Conservation (phyloP, 1,284 basidiomycete genomes). For the Porodaedalea pini region DNA sequence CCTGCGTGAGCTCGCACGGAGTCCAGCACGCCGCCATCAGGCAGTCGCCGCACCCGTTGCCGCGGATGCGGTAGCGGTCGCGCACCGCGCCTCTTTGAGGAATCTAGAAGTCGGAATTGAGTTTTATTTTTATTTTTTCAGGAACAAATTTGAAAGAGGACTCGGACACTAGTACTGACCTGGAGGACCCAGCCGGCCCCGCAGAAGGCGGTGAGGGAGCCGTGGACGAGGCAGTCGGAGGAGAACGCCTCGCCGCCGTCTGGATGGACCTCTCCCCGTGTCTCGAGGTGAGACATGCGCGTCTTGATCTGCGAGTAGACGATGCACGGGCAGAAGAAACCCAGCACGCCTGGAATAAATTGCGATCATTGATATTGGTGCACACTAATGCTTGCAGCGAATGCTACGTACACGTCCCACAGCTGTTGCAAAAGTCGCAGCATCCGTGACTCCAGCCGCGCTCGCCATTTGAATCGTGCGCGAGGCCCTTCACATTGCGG, state of each 20-base stretch:
- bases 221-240: conserved; percentile 24
- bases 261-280: conserved; percentile 24
- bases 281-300: conserved; percentile 24
- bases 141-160: no score
- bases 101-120: conserved; percentile 31
- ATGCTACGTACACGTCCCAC: conserved; percentile 34
- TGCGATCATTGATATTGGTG: background rate
- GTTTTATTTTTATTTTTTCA: background rate
- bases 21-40: conserved; percentile 40
- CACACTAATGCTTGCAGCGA: background rate
- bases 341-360: conserved; percentile 6
- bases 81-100: conserved; percentile 38
- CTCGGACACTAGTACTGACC: no score
- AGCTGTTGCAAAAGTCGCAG: conserved; percentile 34
- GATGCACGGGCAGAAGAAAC: conserved; percentile 25
- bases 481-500: conserved; percentile 39
- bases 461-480: conserved; percentile 34
- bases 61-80: conserved; percentile 43
- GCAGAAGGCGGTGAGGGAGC: conserved; percentile 29
- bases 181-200: conserved; percentile 41
- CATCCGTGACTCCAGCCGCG: conserved; percentile 46
- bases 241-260: conserved; percentile 20
- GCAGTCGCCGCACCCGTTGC: conserved; percentile 39
- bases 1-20: conserved; percentile 48
- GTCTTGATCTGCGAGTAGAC: conserved; percentile 27